These are phyloP conservation scores for Apiotrichum domesticum DNA, from an alignment of 1,284 basidiomycete genomes.

Conservation along the genomic window DNA sequence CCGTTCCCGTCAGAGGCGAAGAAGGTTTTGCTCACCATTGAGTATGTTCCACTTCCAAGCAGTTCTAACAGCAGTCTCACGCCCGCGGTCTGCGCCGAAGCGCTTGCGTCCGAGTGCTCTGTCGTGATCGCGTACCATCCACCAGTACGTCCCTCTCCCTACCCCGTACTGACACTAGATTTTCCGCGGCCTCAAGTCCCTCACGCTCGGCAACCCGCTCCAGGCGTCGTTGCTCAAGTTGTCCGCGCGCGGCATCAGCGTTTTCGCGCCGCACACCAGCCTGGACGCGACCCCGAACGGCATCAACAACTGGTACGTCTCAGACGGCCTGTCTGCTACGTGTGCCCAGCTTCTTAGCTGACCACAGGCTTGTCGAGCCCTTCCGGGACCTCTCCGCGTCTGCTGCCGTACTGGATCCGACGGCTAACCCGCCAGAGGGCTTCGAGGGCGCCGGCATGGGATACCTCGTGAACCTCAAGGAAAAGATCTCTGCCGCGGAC, in stretches of 20 bases:
- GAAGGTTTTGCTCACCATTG: constrained; percentile 72
- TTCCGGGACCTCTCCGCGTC: constrained; percentile 25
- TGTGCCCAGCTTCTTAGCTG: not conserved
- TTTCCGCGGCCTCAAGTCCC: constrained; percentile 69
- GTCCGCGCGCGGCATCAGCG: constrained; percentile 70
- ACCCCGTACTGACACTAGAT: constrained; percentile 48
- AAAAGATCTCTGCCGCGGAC: constrained; percentile 48
- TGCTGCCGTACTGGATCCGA: constrained; percentile 22
- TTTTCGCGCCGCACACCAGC: constrained; percentile 82
- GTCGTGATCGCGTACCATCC: constrained; percentile 80
- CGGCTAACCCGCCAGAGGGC: constrained; percentile 24
- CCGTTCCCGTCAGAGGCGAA: constrained; percentile 58
- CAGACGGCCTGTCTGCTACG: no score
- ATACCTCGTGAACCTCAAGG: constrained; percentile 57
- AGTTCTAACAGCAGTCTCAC: constrained; percentile 58
- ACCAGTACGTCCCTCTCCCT: constrained; percentile 44
- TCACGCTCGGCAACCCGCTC: constrained; percentile 72
- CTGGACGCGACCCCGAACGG: constrained; percentile 76
- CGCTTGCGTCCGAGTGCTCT: constrained; percentile 58
- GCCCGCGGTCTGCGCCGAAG: constrained; percentile 67
- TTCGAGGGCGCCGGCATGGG: constrained; percentile 58
- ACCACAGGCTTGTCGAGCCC: constrained; percentile 37
- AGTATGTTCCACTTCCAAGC: constrained; percentile 52
- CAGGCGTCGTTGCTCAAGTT: constrained; percentile 74
- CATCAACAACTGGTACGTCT: constrained; percentile 66